Percentiles rank a stretch among this genome's conserved stretches.
Evolutionary conservation across 202 grass and related monocot genomes (phyloP).

Genomic region (Musa balbisiana): DNA sequence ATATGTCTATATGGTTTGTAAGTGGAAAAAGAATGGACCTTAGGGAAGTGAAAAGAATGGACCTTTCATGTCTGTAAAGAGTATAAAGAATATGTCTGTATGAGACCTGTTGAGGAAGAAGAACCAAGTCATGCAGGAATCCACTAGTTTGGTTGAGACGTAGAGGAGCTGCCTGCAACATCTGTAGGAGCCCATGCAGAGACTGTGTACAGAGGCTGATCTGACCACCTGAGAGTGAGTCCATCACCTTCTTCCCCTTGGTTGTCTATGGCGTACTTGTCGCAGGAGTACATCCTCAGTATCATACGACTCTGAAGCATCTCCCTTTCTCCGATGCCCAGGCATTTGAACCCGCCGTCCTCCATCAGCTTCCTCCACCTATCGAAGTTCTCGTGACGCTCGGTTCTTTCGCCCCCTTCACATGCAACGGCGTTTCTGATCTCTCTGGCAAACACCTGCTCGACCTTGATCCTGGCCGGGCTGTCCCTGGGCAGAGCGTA

Average conservation of each 20-base stretch:
- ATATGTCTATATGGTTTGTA: background rate
- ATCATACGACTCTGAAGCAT: slow-evolving; percentile 20
- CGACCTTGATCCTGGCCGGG: slow-evolving; percentile 20
- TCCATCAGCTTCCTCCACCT: slow-evolving; percentile 24
- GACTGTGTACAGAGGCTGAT: slow-evolving; percentile 32
- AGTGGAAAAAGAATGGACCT: background rate
- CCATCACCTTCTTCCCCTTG: slow-evolving; percentile 9
- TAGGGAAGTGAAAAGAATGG: background rate
- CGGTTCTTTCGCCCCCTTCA: slow-evolving; percentile 20
- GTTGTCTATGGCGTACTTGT: background rate
- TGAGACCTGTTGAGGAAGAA: no score
- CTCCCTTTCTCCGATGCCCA: slow-evolving; percentile 22
- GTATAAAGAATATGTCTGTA: slow-evolving; percentile 4
- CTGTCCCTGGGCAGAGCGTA: slow-evolving; percentile 1
- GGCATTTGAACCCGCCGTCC: slow-evolving; percentile 11
- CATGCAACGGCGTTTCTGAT: slow-evolving; percentile 22
- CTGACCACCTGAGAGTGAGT: slow-evolving; percentile 26
- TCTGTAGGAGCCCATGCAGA: slow-evolving; percentile 19
- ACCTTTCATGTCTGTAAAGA: background rate
- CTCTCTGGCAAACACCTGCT: slow-evolving; percentile 22
- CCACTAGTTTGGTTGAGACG: slow-evolving; percentile 16
- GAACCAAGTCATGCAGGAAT: background rate
- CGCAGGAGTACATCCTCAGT: slow-evolving; percentile 9
- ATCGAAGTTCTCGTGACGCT: slow-evolving; percentile 15
- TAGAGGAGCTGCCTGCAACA: slow-evolving; percentile 15